Conservation (phyloP, 2,329 filamentous ascomycete species). For the Hysterium pulicare region DNA sequence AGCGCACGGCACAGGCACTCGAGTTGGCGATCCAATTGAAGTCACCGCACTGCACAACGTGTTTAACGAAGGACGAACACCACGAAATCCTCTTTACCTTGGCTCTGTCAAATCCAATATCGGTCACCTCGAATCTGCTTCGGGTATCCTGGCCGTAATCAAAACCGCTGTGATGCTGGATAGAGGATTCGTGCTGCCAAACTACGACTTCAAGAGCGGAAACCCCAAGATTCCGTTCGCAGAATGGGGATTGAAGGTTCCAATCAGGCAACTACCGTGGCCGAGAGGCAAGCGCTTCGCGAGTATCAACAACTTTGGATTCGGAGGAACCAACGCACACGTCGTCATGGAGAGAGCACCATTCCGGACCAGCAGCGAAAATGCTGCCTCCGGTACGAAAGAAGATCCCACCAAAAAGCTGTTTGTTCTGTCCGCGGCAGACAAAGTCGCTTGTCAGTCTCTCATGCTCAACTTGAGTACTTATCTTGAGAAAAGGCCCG, state of each 20-base stretch:
- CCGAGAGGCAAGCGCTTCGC: neutral
- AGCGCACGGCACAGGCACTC: slow-evolving; percentile 47
- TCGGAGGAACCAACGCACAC: neutral
- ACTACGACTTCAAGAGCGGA: slow-evolving; percentile 7
- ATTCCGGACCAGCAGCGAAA: neutral
- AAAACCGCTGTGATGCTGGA: slow-evolving; percentile 1
- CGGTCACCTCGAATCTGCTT: neutral
- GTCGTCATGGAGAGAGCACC: slow-evolving; percentile 3
- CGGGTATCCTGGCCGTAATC: neutral
- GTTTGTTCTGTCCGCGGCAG: neutral
- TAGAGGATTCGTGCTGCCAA: slow-evolving; percentile 4
- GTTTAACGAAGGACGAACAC: slow-evolving; percentile 2
- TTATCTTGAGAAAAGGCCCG: neutral
- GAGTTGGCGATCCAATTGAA: slow-evolving; percentile 42
- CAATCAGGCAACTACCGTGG: slow-evolving; percentile 4
- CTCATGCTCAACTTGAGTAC: neutral
- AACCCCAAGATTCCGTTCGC: slow-evolving; percentile 7
- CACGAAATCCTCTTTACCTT: slow-evolving; percentile 1
- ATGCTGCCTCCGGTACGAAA: neutral
- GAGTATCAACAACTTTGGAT: neutral
- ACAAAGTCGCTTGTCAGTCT: neutral
- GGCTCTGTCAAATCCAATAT: slow-evolving; percentile 6
- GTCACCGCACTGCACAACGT: slow-evolving; percentile 6
- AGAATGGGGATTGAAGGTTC: slow-evolving; percentile 10
- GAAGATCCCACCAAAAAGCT: neutral